Evolutionary conservation across 257 asterid species (phyloP).

Genomic region (Solanum okadae): DNA sequence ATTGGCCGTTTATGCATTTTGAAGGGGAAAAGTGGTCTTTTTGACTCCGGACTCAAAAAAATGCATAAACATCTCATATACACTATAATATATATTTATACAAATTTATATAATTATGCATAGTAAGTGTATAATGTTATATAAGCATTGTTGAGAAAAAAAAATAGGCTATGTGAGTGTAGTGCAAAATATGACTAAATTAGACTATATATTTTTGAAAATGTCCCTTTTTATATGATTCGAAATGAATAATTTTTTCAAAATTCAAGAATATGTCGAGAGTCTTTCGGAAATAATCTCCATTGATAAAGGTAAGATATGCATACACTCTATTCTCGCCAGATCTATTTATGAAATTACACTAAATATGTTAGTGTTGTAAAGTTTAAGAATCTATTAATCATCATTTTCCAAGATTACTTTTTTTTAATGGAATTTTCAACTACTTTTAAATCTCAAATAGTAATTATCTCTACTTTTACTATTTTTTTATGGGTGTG

Average conservation of each 20-base stretch:
- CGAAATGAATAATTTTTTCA: neutral
- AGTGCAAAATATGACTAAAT: neutral
- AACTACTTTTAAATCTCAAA: neutral
- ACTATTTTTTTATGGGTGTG: neutral
- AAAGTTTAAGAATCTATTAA: neutral
- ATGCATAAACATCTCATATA: no score
- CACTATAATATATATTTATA: no score
- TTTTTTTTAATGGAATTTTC: neutral
- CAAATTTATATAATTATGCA: neutral
- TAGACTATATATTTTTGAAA: neutral
- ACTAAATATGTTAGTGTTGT: neutral
- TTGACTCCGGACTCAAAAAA: neutral
- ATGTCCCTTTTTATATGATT: neutral
- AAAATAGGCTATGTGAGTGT: neutral
- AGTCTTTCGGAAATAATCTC: neutral
- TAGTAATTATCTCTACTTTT: neutral
- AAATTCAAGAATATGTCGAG: neutral
- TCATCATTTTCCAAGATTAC: neutral
- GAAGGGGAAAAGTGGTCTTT: neutral
- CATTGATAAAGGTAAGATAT: neutral
- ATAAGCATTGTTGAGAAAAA: neutral
- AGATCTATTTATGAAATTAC: neutral
- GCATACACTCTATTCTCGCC: accelerated
- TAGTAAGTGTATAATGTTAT: neutral
- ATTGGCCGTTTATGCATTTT: neutral